These are phyloP conservation scores for Salvia sclarea DNA, from an alignment of 305 asterid genomes.

Conservation along the genomic window DNA sequence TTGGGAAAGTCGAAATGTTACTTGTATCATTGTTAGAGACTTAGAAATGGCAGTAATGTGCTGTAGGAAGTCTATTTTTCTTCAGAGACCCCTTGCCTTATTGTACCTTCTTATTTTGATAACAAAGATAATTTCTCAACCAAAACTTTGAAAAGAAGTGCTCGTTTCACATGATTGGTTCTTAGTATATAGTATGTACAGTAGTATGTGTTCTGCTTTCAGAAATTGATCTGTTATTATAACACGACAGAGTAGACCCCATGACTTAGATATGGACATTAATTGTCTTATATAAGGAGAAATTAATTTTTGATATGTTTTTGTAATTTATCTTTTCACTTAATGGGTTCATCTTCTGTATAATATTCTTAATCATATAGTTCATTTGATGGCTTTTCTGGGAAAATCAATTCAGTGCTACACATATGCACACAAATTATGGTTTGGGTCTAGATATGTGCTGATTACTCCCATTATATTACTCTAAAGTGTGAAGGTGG, in stretches of 20 bases:
- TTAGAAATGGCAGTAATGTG: not conserved
- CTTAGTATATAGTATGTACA: not conserved
- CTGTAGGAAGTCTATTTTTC: conserved; percentile 4
- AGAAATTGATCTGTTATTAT: not conserved
- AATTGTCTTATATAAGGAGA: conserved; percentile 3
- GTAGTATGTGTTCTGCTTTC: conserved; percentile 20
- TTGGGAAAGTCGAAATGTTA: not conserved
- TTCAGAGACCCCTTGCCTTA: not conserved
- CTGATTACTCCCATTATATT: conserved; percentile 33
- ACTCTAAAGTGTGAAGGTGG: conserved; percentile 59
- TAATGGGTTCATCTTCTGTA: not conserved
- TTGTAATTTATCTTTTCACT: conserved; percentile 18
- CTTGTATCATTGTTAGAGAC: not conserved
- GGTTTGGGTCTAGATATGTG: conserved; percentile 15
- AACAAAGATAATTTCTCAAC: not conserved
- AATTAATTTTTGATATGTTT: too few species aligned
- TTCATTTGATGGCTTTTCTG: conserved; percentile 14
- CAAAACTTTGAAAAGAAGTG: not conserved
- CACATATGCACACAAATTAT: not conserved
- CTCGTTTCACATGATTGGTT: conserved; percentile 7
- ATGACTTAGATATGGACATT: conserved; percentile 12
- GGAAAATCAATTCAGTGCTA: not conserved
- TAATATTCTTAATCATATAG: conserved; percentile 10
- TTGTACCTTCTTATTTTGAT: not conserved
- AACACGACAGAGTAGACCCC: conserved; percentile 11